These are phyloP conservation scores for Acer negundo DNA, from an alignment of 345 rosid genomes.

Conservation along the genomic window DNA sequence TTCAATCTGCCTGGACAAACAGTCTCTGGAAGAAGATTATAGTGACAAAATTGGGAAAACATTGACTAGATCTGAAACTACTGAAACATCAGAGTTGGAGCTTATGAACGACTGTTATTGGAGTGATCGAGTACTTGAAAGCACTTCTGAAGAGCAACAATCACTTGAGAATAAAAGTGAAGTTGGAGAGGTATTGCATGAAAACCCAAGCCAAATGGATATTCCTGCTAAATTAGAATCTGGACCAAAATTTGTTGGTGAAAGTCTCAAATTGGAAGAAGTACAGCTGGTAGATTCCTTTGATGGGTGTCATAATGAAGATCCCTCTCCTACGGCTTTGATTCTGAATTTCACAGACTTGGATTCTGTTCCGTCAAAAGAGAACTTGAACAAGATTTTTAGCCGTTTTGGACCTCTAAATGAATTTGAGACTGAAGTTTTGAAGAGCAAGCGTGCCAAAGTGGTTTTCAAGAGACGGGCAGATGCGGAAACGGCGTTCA, in stretches of 20 bases:
- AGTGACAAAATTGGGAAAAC: constrained; percentile 33
- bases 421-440: constrained; percentile 47
- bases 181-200: constrained; percentile 25
- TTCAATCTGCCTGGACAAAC: constrained; percentile 36
- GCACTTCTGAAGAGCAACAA: constrained; percentile 31
- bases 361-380: constrained; percentile 46
- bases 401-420: constrained; percentile 49
- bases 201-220: constrained; percentile 23
- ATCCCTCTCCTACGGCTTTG: constrained; percentile 46
- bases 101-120: constrained; percentile 33
- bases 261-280: constrained; percentile 26
- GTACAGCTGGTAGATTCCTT: constrained; percentile 17
- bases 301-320: constrained; percentile 28
- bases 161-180: constrained; percentile 25
- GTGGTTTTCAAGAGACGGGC: constrained; percentile 52
- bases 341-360: constrained; percentile 51
- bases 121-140: constrained; percentile 23
- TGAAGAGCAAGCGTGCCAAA: constrained; percentile 51
- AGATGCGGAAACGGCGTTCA: constrained; percentile 66
- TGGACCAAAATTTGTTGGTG: constrained; percentile 27
- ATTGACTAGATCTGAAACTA: constrained; percentile 13
- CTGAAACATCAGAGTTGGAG: constrained; percentile 26
- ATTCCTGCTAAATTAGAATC: constrained; percentile 20
- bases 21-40: constrained; percentile 25
- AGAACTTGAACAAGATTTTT: constrained; percentile 54